Evolutionary conservation across 345 rosid species (phyloP).

Genomic region (Lepidium didymum): DNA sequence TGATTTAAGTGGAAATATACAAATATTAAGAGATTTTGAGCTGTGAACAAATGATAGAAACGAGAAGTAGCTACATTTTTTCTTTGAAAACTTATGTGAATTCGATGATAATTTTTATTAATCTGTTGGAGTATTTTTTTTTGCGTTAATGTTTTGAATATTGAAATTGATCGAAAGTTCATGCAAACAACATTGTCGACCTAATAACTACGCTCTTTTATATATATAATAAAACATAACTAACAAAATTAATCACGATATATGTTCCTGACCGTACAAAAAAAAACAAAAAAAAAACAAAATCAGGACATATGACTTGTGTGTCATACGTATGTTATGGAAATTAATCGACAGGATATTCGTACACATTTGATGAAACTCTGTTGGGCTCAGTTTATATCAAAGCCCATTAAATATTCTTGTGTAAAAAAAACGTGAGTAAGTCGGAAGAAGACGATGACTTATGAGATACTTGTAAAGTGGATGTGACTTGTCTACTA

Average conservation of each 20-base stretch:
- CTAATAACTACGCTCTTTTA: conserved; percentile 1
- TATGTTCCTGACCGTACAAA: background rate
- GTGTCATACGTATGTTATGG: background rate
- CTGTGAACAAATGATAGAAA: background rate
- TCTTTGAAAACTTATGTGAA: background rate
- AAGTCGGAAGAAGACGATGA: background rate
- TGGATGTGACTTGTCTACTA: conserved; percentile 12
- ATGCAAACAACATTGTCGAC: conserved; percentile 19
- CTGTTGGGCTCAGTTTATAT: background rate
- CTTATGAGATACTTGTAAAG: conserved; percentile 18
- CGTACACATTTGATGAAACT: too few species aligned
- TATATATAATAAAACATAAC: background rate
- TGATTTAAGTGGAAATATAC: background rate
- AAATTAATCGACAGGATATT: background rate
- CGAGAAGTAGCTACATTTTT: background rate
- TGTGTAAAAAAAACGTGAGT: background rate
- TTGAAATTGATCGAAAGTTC: background rate
- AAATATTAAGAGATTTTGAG: background rate
- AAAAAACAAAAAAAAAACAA: background rate
- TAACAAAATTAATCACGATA: background rate
- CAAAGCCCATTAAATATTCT: background rate
- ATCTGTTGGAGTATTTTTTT: background rate
- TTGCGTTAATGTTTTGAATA: background rate
- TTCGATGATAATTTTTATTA: background rate
- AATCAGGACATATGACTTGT: background rate